A percentile compares a stretch with the other conserved stretches of the same genome.
These are phyloP conservation scores for Aspergillus viridinutans DNA, from an alignment of 2,329 filamentous ascomycete genomes.

Conservation along the genomic window DNA sequence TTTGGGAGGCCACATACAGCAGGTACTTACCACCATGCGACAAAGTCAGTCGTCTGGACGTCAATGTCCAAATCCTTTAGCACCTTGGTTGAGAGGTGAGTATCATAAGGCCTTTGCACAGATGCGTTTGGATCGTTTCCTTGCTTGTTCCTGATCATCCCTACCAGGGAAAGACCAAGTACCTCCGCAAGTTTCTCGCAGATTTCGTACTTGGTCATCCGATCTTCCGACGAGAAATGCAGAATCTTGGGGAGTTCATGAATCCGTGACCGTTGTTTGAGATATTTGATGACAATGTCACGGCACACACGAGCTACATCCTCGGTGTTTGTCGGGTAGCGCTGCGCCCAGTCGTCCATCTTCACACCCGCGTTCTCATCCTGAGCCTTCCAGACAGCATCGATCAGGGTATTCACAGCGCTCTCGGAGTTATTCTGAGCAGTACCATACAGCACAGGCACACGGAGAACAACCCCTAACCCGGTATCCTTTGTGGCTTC, in stretches of 20 bases:
- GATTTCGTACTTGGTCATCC: conserved; percentile 86
- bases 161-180: conserved; percentile 66
- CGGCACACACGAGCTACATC: conserved; percentile 76
- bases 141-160: conserved; percentile 62
- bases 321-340: conserved; percentile 85
- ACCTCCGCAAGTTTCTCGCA: conserved; percentile 74
- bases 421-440: conserved; percentile 69
- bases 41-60: conserved; percentile 70
- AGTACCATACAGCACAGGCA: conserved; percentile 81
- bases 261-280: conserved; percentile 47
- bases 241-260: conserved; percentile 63
- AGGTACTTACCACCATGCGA: conserved; percentile 66
- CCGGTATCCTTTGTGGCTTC: conserved; percentile 53
- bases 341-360: conserved; percentile 82
- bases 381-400: conserved; percentile 70
- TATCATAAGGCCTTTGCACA: conserved; percentile 80
- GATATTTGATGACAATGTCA: conserved; percentile 68
- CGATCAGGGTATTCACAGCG: conserved; percentile 77
- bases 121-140: conserved; percentile 67
- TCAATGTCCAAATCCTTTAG: conserved; percentile 71
- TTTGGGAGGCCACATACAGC: not conserved
- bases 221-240: conserved; percentile 83
- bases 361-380: conserved; percentile 57
- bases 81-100: conserved; percentile 73
- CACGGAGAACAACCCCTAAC: conserved; percentile 66